These are phyloP conservation scores for Penicillium taxi DNA, from an alignment of 495 filamentous ascomycete genomes.

Conservation along the genomic window DNA sequence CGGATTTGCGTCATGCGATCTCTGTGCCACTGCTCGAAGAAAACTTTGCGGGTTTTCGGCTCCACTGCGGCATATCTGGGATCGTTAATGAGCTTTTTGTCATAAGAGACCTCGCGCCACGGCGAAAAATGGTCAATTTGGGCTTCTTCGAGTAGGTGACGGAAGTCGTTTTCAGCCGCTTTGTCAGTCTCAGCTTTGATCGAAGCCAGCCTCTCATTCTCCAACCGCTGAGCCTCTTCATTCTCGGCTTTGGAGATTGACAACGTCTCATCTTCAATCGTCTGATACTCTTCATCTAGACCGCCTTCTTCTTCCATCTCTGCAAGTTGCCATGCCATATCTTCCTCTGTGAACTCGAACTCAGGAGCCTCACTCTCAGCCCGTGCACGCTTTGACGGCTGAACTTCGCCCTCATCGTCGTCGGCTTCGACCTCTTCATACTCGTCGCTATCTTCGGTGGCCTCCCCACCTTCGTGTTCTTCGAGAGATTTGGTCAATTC, in stretches of 20 bases:
- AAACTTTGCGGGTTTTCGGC: slow-evolving; percentile 72
- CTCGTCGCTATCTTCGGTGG: slow-evolving; percentile 74
- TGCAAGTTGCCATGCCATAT: slow-evolving; percentile 86
- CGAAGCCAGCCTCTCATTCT: too few relatives aligned
- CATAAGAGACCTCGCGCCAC: slow-evolving; percentile 81
- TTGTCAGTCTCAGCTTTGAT: too few relatives aligned
- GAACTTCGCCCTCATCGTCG: slow-evolving; percentile 42
- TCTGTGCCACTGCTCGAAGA: slow-evolving; percentile 72
- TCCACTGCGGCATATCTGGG: slow-evolving; percentile 78
- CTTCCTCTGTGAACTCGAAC: slow-evolving; percentile 88
- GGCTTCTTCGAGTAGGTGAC: slow-evolving; percentile 76
- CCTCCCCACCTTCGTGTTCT: slow-evolving; percentile 22
- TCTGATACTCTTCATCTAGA: too few relatives aligned
- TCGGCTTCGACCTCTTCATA: slow-evolving; percentile 76
- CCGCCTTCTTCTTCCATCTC: slow-evolving; percentile 78
- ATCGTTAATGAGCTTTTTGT: slow-evolving; percentile 78
- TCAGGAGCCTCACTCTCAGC: slow-evolving; percentile 49
- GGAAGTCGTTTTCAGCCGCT: slow-evolving; percentile 67
- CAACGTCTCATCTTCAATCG: too few relatives aligned
- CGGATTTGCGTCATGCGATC: slow-evolving; percentile 65
- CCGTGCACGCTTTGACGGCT: slow-evolving; percentile 57
- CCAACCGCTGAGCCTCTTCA: too few relatives aligned
- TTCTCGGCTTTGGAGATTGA: too few relatives aligned
- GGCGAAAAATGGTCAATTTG: slow-evolving; percentile 79
- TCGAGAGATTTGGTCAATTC: slow-evolving; percentile 3